Base-by-base conservation (phyloP, 352 stramenopile species). In the Globisporangium emineosum region DNA sequence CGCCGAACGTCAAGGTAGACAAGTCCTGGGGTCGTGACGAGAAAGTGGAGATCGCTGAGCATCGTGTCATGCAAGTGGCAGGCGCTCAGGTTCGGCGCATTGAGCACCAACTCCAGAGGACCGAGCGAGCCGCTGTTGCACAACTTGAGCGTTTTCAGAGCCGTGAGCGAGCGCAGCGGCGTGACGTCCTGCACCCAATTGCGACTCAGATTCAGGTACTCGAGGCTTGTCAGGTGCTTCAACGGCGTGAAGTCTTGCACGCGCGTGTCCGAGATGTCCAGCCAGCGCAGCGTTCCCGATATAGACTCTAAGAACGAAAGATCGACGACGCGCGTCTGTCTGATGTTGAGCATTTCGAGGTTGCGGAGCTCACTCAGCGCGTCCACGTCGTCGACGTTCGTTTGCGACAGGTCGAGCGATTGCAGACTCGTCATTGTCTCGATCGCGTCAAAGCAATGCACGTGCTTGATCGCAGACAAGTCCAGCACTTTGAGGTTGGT, bases 201-300 rank as follows among this genome's bases (percentile, higher is more conserved):
- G 52, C 73, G 73, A 53, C 74, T 82, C 43, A 85, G 68, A 32
- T 85, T 71, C 13, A 85, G 66, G 29, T 65, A 76, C 56, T 80
- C 66, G 8, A 80, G 58, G 32, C 47, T 57, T 33, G 55, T 29
- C 29, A 80, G 15, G 23, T 45, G 13, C 8, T 61, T 45, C 13
- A 85, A 27, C 25, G 72, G 50, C 30, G 52, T 60, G 58, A 82
- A 80, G 19, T 85, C 74, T 17, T 78, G 65, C 19, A 77, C 66
- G 55, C 68, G 62, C 4, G 74, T 79, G 53, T 80, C 76, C 0
- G 76, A 82, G 37, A 85, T 54, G 61, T 85, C 76, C 47, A 85
- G 62, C 47, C 57, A 65, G 29, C 65, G 62, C 17, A 85, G 65
- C 7, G 25, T 25, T 21, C 68, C 25, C 5, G 70, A 30, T 30